Evolutionary conservation across 345 rosid species (phyloP).

Genomic region (Euphorbia tirucalli): DNA sequence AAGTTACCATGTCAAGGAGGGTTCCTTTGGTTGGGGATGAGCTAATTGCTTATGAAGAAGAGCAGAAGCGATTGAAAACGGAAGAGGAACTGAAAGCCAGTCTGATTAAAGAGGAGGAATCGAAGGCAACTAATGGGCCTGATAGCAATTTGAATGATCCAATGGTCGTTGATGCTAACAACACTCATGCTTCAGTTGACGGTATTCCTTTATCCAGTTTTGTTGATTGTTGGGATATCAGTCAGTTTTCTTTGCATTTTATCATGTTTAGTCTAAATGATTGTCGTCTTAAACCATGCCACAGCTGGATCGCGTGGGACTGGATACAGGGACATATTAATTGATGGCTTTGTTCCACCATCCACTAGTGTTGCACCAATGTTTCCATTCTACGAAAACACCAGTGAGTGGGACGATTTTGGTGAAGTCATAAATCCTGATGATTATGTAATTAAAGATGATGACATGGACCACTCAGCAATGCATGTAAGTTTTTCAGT

Average conservation of each 20-base stretch:
- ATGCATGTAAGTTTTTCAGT: conserved; percentile 52
- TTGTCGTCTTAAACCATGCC: conserved; percentile 23
- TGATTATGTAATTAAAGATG: conserved; percentile 86
- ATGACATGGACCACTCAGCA: conserved; percentile 68
- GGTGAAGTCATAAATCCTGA: conserved; percentile 97
- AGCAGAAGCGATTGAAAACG: conserved; percentile 77
- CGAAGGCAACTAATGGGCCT: conserved; percentile 49
- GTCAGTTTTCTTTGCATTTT: not conserved
- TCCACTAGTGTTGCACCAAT: conserved; percentile 82
- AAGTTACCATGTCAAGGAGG: conserved; percentile 91
- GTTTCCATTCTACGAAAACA: conserved; percentile 84
- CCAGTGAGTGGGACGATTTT: conserved; percentile 92
- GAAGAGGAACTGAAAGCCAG: conserved; percentile 92
- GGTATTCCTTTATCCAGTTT: conserved; percentile 47
- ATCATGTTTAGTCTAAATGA: conserved; percentile 11
- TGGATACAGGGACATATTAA: conserved; percentile 66
- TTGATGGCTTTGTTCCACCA: conserved; percentile 93
- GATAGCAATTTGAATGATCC: conserved; percentile 69
- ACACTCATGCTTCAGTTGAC: conserved; percentile 44
- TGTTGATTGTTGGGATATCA: conserved; percentile 1
- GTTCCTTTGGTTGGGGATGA: conserved; percentile 98
- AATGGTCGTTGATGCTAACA: conserved; percentile 69
- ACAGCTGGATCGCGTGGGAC: conserved; percentile 56
- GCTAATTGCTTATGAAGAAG: conserved; percentile 93
- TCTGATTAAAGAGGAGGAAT: conserved; percentile 83